A percentile compares a stretch with the other conserved stretches of the same genome.
phyloP scores from a whole-genome alignment of 768 basidiomycete species.

The Collybiopsis confluens region DNA sequence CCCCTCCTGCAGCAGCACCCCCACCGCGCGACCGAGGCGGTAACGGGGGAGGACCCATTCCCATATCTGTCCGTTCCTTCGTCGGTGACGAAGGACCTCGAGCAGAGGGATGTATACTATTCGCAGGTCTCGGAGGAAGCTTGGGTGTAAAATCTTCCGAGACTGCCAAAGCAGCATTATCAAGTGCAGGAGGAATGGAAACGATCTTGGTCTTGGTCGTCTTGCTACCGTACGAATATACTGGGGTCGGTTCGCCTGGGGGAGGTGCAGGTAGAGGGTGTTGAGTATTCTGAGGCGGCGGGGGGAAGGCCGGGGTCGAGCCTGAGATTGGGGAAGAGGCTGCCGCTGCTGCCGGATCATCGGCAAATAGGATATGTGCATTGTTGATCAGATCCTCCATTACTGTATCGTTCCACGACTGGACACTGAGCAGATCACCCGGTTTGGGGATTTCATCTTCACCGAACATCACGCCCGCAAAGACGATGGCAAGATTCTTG shows the following conservation, averaged over 20 bases:
- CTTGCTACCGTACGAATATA: conserved; percentile 64
- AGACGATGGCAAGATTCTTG: conserved; percentile 89
- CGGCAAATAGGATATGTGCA: conserved; percentile 64
- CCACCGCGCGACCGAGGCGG: conserved; percentile 20
- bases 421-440: conserved; percentile 73
- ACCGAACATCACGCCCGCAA: conserved; percentile 85
- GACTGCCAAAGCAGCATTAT: conserved; percentile 21
- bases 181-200: conserved; percentile 37
- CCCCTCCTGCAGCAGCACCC: conserved; percentile 21
- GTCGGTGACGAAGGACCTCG: conserved; percentile 50
- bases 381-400: conserved; percentile 86
- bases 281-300: no score
- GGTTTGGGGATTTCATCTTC: conserved; percentile 85
- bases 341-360: conserved; percentile 21
- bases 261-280: conserved; percentile 76
- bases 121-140: conserved; percentile 62
- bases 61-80: conserved; percentile 29
- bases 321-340: conserved; percentile 27
- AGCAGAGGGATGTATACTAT: conserved; percentile 76
- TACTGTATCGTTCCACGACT: conserved; percentile 60
- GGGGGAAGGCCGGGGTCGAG: no score
- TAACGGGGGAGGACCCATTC: conserved; percentile 17
- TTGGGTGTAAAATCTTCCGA: conserved; percentile 72
- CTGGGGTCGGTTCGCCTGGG: conserved; percentile 53
- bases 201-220: conserved; percentile 64